These are phyloP conservation scores for Nemania sp. DNA, from an alignment of 2,329 filamentous ascomycete species.

Conservation along the genomic window DNA sequence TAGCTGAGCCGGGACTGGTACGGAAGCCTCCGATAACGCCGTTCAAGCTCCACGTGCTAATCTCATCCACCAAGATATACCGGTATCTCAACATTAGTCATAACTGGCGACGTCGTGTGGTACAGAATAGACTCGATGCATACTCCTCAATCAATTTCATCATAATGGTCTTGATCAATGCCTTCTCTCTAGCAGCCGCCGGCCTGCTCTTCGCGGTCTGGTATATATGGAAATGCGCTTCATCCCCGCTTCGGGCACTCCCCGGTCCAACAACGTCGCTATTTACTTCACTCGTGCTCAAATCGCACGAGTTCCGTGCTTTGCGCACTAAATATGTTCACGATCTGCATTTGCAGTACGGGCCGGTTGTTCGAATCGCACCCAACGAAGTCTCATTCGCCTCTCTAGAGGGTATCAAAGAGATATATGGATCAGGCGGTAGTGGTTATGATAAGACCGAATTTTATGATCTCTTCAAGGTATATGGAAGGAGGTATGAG, in stretches of 20 bases:
- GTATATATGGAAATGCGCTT: constrained; percentile 36
- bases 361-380: constrained; percentile 59
- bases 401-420: constrained; percentile 58
- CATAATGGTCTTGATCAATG: constrained; percentile 34
- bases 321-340: constrained; percentile 60
- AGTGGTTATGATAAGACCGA: constrained; percentile 68
- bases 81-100: background rate
- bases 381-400: constrained; percentile 64
- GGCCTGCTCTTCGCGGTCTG: constrained; percentile 21
- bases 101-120: background rate
- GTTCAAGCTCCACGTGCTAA: too few relatives aligned
- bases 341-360: constrained; percentile 56
- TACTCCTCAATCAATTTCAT: background rate
- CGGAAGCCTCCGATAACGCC: too few relatives aligned
- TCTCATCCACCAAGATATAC: too few relatives aligned
- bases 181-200: constrained; percentile 24
- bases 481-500: constrained; percentile 58
- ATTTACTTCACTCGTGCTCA: constrained; percentile 55
- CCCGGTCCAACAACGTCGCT: constrained; percentile 54
- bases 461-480: constrained; percentile 64
- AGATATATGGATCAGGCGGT: constrained; percentile 64
- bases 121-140: background rate
- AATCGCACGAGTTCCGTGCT: constrained; percentile 59
- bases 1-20: too few relatives aligned
- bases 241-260: constrained; percentile 46